Base-by-base conservation (phyloP, 129 eudicot species). In the Erigeron canadensis region DNA sequence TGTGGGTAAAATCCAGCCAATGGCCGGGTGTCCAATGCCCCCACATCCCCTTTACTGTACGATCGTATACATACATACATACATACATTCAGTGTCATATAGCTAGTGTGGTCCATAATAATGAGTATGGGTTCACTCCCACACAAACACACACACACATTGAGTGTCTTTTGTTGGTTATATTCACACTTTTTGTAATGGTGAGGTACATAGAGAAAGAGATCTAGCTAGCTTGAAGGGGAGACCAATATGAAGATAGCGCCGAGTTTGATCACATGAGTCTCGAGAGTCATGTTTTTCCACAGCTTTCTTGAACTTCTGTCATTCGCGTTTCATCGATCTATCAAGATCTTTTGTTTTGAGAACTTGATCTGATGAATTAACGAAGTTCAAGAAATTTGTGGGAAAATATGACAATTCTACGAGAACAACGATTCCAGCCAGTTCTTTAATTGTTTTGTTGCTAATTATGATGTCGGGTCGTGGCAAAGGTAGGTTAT, bases 301-400 rank as follows among this genome's bases (percentile, higher is more conserved):
- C 92, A 89, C 96, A 84, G 96, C 96, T 89, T 89, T 89, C 96
- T 89, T 89, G 96, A 89, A 86, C 96, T 86, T 81, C 63, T 78
- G 71, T 80, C 4, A 10, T 43, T 43, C 8, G 1, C 9, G 80
- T n/a, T n/a, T n/a, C n/a, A n/a, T n/a, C n/a, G n/a, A 65, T 87
- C 10, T 47, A 48, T n/a, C 63, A 28, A 47, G 5, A 3, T 37
- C 53, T 48, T 2, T 28, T 38, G n/a, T 69, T 37, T 62, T 6
- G 19, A 34, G 77, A 62, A 48, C 50, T 73, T n/a, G n/a, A n/a
- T n/a, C 51, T 48, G 1, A 47, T 23, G 12, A 34, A 45, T 62
- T 16, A 43, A 10, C 15, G 38, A 72, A 72, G 77, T 73, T 73
- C 77, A 62, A 73, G 77, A 73, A 60, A 45, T 50, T 3, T 73